These are phyloP conservation scores for Microstegium vimineum DNA, from an alignment of 176 grass and related monocot species.

Conservation along the genomic window DNA sequence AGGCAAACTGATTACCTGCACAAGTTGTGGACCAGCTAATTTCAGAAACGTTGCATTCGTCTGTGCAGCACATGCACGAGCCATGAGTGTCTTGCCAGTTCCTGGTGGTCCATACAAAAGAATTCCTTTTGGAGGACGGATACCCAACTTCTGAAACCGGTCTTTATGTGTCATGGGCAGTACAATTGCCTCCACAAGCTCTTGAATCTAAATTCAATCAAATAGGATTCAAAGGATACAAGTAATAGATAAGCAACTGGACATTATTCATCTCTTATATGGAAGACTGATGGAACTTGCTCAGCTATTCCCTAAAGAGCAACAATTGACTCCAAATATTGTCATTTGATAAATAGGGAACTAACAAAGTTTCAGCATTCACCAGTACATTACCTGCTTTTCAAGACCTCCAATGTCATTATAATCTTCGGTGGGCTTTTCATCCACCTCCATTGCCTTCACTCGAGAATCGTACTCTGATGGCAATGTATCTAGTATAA, in stretches of 20 bases:
- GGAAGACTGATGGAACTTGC: background rate
- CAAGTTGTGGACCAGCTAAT: constrained; percentile 82
- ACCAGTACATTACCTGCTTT: constrained; percentile 56
- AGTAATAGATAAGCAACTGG: background rate
- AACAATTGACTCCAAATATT: background rate
- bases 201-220: constrained; percentile 69
- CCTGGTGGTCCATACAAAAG: constrained; percentile 98
- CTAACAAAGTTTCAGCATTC: background rate
- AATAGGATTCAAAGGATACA: background rate
- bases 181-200: constrained; percentile 94
- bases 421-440: constrained; percentile 93
- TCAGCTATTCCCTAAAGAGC: background rate
- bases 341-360: background rate
- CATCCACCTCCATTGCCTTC: constrained; percentile 92
- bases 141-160: constrained; percentile 82
- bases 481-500: constrained; percentile 82
- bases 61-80: constrained; percentile 92
- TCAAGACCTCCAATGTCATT: constrained; percentile 95
- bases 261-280: background rate
- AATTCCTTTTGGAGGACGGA: constrained; percentile 89
- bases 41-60: constrained; percentile 96
- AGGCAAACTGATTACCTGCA: constrained; percentile 53
- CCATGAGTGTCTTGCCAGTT: constrained; percentile 96
- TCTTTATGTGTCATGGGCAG: constrained; percentile 92
- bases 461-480: constrained; percentile 86